These are phyloP conservation scores for Exobasidium cylindrosporum DNA, from an alignment of 1,284 basidiomycete genomes.

Conservation along the genomic window DNA sequence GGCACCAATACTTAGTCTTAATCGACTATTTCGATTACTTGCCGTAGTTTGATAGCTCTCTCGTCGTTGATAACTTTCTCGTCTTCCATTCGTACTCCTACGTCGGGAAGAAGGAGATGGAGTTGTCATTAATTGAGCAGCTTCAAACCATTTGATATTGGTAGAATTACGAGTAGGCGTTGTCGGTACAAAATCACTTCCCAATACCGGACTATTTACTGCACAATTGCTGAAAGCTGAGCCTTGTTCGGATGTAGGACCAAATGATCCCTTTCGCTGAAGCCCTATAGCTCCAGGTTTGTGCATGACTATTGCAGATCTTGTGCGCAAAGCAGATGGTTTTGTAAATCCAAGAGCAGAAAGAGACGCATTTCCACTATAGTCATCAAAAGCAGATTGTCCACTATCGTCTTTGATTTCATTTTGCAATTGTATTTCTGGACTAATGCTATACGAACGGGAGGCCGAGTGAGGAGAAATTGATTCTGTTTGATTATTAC, in stretches of 20 bases:
- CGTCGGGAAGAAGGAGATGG: constrained; percentile 37
- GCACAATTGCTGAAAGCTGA: constrained; percentile 20
- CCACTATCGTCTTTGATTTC: not conserved
- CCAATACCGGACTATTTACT: constrained; percentile 28
- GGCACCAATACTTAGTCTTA: not conserved
- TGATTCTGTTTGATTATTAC: not conserved
- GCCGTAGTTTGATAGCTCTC: not conserved
- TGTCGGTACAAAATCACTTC: constrained; percentile 35
- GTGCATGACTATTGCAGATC: not conserved
- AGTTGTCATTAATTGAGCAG: constrained; percentile 42
- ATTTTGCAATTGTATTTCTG: not conserved
- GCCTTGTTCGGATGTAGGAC: constrained; percentile 18
- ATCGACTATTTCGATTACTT: not conserved
- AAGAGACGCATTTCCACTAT: not conserved
- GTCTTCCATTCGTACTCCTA: constrained; percentile 16
- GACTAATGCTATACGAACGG: not conserved
- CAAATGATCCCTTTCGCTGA: constrained; percentile 21
- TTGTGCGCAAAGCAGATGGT: not conserved
- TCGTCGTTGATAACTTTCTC: constrained; percentile 3
- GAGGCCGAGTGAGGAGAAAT: not conserved
- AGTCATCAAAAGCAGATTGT: not conserved
- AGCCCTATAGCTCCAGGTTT: constrained; percentile 9
- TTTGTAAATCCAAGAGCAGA: not conserved
- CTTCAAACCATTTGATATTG: constrained; percentile 51
- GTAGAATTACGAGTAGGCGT: constrained; percentile 45